These are phyloP conservation scores for Trapa incisa DNA, from an alignment of 345 rosid genomes.

Conservation along the genomic window DNA sequence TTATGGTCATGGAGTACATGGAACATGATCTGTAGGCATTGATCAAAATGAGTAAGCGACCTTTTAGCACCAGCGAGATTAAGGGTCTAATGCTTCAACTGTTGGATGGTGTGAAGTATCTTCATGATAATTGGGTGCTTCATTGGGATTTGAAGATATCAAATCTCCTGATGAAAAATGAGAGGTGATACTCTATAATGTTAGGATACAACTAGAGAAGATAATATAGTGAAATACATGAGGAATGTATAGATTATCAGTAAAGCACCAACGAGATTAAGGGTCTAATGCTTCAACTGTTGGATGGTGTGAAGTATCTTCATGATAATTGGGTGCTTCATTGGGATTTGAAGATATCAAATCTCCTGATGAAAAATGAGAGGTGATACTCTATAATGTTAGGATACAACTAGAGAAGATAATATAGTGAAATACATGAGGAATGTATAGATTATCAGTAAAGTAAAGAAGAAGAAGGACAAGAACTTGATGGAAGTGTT, in stretches of 20 bases:
- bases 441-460: conserved; percentile 8
- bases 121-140: conserved; percentile 85
- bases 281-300: conserved; percentile 70
- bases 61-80: conserved; percentile 80
- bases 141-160: conserved; percentile 88
- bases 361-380: conserved; percentile 62
- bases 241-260: conserved; percentile 18
- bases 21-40: conserved; percentile 71
- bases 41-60: conserved; percentile 54
- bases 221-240: conserved; percentile 17
- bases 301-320: conserved; percentile 74
- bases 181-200: conserved; percentile 29
- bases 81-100: conserved; percentile 81
- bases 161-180: conserved; percentile 68
- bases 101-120: conserved; percentile 68
- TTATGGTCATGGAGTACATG: conserved; percentile 89
- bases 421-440: conserved; percentile 18
- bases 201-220: conserved; percentile 19
- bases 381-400: conserved; percentile 29
- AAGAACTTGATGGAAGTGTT: conserved; percentile 55
- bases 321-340: conserved; percentile 92
- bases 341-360: conserved; percentile 80
- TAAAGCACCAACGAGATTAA: conserved; percentile 62
- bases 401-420: conserved; percentile 19
- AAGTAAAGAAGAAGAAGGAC: conserved; percentile 45